Evolutionary conservation across 768 basidiomycete species (phyloP), one percentile per base, ranked within the genome.

Genomic region (Dioszegia crocea): DNA sequence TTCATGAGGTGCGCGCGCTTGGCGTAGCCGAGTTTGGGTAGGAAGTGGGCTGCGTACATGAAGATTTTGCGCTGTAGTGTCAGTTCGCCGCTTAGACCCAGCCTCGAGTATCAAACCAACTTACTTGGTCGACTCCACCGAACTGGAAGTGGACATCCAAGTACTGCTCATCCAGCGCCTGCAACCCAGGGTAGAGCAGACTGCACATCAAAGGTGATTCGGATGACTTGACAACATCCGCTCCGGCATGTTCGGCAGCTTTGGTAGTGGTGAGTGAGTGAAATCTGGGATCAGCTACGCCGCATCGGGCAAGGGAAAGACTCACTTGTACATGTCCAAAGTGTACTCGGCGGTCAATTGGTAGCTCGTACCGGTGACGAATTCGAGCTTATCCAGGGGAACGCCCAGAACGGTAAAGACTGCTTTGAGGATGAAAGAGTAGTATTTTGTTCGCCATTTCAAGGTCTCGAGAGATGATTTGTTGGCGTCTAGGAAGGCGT

Each of bases 1-100:
- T 97, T 99, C 96, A 99, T 99, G 44, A 99, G 82, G 76, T 99
- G 96, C 0, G 93, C 89, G 31, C 94, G 90, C 78, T 96, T 97
- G 52, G 80, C 79, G 80, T 97, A 98, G 33, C 94, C 96, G 30
- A 98, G 83, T 62, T 84, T 83, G 3, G 96, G 96, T 52, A 99
- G 87, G 83, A 92, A 93, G 68, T 88, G 83, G 75, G 98, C 93
- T 6, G 96, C 93, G 70, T 94, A 94, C 19, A 91, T 97, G 79
- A 99, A 99, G 73, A 98, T 97, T 80, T 98, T 98, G 59, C 94
- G 86, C 91, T 94, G 73, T 21, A 8, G 31, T 46, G 39, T 57
- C 30, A 41, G 48, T 40, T 2, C n/a, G 16, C 52, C 49, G 49
- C 12, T 46, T 26, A 36, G 33, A 21, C 12, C 2, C 3, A 17